phyloP scores from a whole-genome alignment of 1,284 basidiomycete genomes.

The Singerocomus rubriflavus region DNA sequence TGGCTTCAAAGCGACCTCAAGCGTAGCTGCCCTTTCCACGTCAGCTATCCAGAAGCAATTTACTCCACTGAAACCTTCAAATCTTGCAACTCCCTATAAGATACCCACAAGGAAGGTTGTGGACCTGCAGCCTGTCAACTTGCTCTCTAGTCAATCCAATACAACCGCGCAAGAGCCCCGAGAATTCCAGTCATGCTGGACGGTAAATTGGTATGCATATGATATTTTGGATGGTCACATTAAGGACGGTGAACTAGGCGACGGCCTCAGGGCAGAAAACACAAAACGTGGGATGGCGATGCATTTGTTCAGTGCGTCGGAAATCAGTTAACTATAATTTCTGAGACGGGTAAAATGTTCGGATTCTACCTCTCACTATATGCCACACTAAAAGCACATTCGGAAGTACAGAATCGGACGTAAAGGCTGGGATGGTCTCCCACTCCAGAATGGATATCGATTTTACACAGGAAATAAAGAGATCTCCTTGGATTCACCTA shows the following conservation, averaged over 20 bases:
- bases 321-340: constrained; percentile 57
- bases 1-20: constrained; percentile 23
- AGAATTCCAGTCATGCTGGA: constrained; percentile 49
- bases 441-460: constrained; percentile 47
- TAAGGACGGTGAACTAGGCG: constrained; percentile 48
- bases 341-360: constrained; percentile 69
- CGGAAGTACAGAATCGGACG: constrained; percentile 53
- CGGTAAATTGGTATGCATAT: constrained; percentile 59
- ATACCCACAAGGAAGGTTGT: constrained; percentile 31
- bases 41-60: constrained; percentile 41
- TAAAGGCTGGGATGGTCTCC: constrained; percentile 57
- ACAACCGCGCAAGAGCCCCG: constrained; percentile 5
- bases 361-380: constrained; percentile 5
- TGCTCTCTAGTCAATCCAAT: constrained; percentile 25
- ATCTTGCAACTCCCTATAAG: constrained; percentile 30
- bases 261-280: constrained; percentile 74
- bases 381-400: constrained; percentile 11
- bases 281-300: constrained; percentile 89
- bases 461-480: constrained; percentile 57
- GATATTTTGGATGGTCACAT: not conserved
- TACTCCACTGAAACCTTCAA: constrained; percentile 40
- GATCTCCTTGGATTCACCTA: constrained; percentile 54
- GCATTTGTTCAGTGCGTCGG: constrained; percentile 54
- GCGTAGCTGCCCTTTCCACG: constrained; percentile 16
- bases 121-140: constrained; percentile 43